Conservation (phyloP, 2,329 filamentous ascomycete species). For the Ophiocordyceps camponoti-rufipedis region DNA sequence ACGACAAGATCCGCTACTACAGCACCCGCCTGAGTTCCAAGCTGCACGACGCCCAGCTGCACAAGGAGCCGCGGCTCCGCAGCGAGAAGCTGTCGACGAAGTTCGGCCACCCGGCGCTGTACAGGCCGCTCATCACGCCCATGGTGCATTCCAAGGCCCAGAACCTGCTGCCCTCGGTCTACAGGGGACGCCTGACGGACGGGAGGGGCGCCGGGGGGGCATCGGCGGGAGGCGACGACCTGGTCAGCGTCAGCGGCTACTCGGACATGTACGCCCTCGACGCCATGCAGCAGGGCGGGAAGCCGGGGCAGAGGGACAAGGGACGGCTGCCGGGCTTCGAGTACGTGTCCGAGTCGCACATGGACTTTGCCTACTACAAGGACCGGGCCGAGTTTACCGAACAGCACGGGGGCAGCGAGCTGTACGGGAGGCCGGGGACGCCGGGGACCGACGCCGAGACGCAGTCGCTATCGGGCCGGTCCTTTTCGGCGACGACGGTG, state of each 20-base stretch:
- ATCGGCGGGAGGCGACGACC: constrained; percentile 18
- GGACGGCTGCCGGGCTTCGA: constrained; percentile 55
- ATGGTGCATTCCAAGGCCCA: constrained; percentile 91
- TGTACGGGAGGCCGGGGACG: constrained; percentile 47
- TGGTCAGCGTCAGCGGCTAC: constrained; percentile 48
- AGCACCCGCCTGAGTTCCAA: constrained; percentile 41
- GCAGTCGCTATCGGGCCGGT: constrained; percentile 15
- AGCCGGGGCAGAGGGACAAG: constrained; percentile 25
- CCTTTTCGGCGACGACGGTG: constrained; percentile 15
- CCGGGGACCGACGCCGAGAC: constrained; percentile 33
- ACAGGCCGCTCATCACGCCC: constrained; percentile 75
- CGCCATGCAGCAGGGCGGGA: constrained; percentile 49
- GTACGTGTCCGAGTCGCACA: constrained; percentile 66
- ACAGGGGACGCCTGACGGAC: constrained; percentile 60
- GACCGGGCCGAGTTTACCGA: constrained; percentile 75
- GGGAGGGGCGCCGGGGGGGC: constrained; percentile 37
- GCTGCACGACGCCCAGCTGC: constrained; percentile 22
- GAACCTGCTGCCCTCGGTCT: constrained; percentile 70
- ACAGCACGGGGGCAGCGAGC: constrained; percentile 62
- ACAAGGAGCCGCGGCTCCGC: constrained; percentile 34
- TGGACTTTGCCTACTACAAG: constrained; percentile 88
- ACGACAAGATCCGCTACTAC: constrained; percentile 66
- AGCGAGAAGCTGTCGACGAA: constrained; percentile 55
- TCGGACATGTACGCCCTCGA: constrained; percentile 70
- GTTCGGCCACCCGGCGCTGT: constrained; percentile 83